Base-by-base conservation (phyloP, 352 stramenopile species). In the Phytophthora lateralis region DNA sequence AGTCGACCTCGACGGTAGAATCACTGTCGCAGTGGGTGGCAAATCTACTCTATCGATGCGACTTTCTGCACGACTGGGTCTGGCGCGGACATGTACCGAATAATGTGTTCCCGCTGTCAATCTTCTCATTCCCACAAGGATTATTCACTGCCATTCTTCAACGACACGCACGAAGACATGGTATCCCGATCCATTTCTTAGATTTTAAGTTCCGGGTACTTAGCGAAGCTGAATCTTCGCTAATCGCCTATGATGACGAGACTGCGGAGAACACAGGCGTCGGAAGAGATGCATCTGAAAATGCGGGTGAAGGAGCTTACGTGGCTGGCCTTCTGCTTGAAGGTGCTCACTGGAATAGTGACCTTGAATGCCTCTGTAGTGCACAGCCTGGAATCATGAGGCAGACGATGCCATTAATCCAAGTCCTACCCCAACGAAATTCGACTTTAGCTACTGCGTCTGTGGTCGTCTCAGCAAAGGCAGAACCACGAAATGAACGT, bases 351-450 rank as follows among this genome's bases (percentile, higher is more conserved):
- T 95, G 86, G 86, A 76, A 73, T 50, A 71, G 73, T 17, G 69
- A 87, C 24, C 46, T 70, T 3, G 64, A 75, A 14, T 75, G 72
- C 60, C 60, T 94, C n/a, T 79, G 75, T 6, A 73, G 81, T 11
- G 69, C 85, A 3, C 58, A 58, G 10, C 83, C 83, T 9, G 82
- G 82, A 4, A 59, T 86, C 10, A 85, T 92, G 68, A 71, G 84
- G 17, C 74, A 90, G 35, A 59, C 70, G 20, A 90, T 98, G 72
- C 91, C 95, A 17, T 59, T 89, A 11, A 91, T 98, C 21, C 87
- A 94, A 52, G 91, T 98, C 21, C 50, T 93, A 17, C 86, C 93
- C 0, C 73, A 79, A 20, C 49, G 55, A 39, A 78, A 68, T 29
- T 34, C 52, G 4, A 14, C 41, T 5, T 39, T 54, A 39, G 48